phyloP scores from a whole-genome alignment of 305 asterid genomes.

The Fraxinus xanthoxyloides region DNA sequence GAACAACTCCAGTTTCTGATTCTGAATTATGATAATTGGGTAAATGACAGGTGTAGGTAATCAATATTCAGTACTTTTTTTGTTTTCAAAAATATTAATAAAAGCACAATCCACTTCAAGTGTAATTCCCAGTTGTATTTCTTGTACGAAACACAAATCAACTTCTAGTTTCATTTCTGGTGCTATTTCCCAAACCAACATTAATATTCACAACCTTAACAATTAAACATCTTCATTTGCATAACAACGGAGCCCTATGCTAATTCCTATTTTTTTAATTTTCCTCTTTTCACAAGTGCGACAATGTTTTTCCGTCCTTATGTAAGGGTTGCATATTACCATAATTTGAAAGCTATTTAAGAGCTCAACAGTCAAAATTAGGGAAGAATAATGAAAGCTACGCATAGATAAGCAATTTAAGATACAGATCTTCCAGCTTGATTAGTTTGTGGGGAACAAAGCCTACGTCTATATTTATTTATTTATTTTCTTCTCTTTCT shows the following conservation, averaged over 20 bases:
- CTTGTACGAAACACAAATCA: background rate
- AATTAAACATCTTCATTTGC: slow-evolving; percentile 12
- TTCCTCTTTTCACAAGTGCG: background rate
- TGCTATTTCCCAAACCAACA: background rate
- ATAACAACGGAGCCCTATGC: slow-evolving; percentile 16
- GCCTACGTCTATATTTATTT: background rate
- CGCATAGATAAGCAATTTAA: background rate
- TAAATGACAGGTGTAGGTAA: background rate
- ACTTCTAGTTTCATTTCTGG: background rate
- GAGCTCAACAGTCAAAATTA: background rate
- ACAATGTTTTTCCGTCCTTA: background rate
- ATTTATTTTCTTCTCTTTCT: background rate
- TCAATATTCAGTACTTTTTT: background rate
- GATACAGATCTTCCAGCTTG: background rate
- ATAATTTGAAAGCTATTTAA: background rate
- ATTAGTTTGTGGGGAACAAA: background rate
- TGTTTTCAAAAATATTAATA: slow-evolving; percentile 5
- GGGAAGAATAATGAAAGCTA: background rate
- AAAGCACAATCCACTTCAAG: background rate
- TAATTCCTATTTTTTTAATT: background rate
- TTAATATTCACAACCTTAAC: slow-evolving; percentile 8
- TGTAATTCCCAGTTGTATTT: background rate
- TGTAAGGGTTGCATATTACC: background rate
- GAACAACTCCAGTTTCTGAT: slow-evolving; percentile 57
- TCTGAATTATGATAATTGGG: slow-evolving; percentile 41